Evolutionary conservation across 2,329 filamentous ascomycete genomes (phyloP), one percentile per base, ranked within the genome.

Genomic region (Annulohypoxylon truncatum): DNA sequence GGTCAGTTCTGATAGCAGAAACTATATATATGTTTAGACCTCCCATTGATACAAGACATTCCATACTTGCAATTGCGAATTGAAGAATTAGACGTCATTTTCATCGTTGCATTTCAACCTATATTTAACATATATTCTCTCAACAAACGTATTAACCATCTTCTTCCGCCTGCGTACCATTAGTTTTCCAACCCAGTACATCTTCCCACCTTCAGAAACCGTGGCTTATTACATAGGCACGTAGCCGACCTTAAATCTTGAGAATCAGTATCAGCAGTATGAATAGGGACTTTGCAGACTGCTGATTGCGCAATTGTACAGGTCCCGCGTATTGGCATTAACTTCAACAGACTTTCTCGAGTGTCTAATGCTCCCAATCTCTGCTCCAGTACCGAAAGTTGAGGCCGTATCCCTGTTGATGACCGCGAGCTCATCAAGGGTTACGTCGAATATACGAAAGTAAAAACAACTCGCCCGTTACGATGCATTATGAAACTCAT

Each of bases 311-410:
- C 8, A 28, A 29, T 12, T 33, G 42, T 38, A 22, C 8, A 50
- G 24, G 38, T 38, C 28, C 40, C 33, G 28, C 56, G 28, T 64
- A 42, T 40, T 28, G 26, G 28, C 35, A 56, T 69, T 55, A 61
- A 67, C 50, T 38, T 69, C 26, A 54, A 55, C 35, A 59, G 42
- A 62, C 40, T 57, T 52, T 53, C 24, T 61, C 64, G 13, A 61
- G 38, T 63, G 44, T 67, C 50, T 58, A 57, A 61, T 48, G 57
- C 55, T 40, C 53, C 47, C 44, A 44, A 57, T 67, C 64, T 65
- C 42, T 61, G 47, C 31, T 57, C 48, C 22, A 29, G 29, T 44
- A 31, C 31, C 50, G 31, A 42, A 53, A 24, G 29, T 59, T 53
- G 48, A 42, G 9, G 2, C 15, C 42, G 38, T 52, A 57, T 44